Evolutionary conservation across 1,139 yeast species (phyloP).

Genomic region (Protomyces arabidopsidicola): DNA sequence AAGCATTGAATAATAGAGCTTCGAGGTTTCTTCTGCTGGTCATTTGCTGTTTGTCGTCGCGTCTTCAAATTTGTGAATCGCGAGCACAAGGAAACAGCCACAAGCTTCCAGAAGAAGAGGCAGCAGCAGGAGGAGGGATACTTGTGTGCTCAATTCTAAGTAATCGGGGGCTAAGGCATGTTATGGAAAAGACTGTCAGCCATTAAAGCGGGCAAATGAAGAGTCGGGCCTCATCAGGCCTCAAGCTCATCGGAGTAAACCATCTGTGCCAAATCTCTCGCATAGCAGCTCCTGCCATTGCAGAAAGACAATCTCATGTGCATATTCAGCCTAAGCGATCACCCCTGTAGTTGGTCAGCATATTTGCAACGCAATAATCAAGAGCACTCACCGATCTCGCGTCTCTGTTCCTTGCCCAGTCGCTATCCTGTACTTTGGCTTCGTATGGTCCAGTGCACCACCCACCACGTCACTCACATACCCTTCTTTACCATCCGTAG

Average conservation of each 20-base stretch:
- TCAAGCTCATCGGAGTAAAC: too few relatives aligned
- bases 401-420: slow-evolving; percentile 17
- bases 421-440: slow-evolving; percentile 13
- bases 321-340: slow-evolving; percentile 3
- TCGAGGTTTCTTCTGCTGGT: too few relatives aligned
- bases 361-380: too few relatives aligned
- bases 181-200: background rate
- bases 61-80: too few relatives aligned
- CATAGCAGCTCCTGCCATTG: too few relatives aligned
- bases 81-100: background rate
- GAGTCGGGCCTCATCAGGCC: too few relatives aligned
- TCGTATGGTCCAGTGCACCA: background rate
- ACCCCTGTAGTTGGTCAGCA: background rate
- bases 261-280: too few relatives aligned
- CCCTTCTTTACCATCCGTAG: background rate
- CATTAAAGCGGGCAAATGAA: too few relatives aligned
- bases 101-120: background rate
- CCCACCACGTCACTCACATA: background rate
- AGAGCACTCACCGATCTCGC: slow-evolving; percentile 1
- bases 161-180: background rate
- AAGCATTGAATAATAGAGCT: too few relatives aligned
- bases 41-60: too few relatives aligned
- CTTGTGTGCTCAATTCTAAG: background rate
- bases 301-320: background rate
- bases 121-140: background rate